Conservation (phyloP, 805 yeast species). For the Kluyveromyces lactis region DNA sequence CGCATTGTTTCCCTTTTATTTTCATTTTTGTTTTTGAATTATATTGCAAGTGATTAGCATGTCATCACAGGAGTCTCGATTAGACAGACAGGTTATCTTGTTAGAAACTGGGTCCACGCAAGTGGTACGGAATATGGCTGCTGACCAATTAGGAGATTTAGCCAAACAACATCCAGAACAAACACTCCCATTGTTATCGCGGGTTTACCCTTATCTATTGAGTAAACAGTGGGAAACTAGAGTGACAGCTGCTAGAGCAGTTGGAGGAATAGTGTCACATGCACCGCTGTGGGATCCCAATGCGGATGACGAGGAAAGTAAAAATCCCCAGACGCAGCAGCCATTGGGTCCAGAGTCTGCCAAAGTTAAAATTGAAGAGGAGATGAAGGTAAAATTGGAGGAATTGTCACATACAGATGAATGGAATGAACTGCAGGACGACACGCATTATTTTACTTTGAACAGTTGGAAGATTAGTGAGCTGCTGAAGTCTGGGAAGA, state of each 20-base stretch:
- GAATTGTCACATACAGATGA: slow-evolving; percentile 18
- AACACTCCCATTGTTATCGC: slow-evolving; percentile 65
- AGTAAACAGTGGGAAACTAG: slow-evolving; percentile 93
- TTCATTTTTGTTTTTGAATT: not conserved
- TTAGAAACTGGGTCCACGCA: slow-evolving; percentile 94
- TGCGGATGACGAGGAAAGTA: slow-evolving; percentile 22
- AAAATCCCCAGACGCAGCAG: too few species aligned
- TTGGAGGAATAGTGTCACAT: slow-evolving; percentile 84
- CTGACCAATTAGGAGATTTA: slow-evolving; percentile 90
- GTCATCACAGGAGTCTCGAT: slow-evolving; percentile 34
- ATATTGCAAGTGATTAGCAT: slow-evolving; percentile 7
- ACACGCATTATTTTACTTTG: slow-evolving; percentile 15
- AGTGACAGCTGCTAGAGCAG: slow-evolving; percentile 86
- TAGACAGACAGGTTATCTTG: slow-evolving; percentile 37
- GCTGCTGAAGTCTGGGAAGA: slow-evolving; percentile 22
- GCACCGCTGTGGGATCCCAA: slow-evolving; percentile 84
- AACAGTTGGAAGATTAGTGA: slow-evolving; percentile 23
- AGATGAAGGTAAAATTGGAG: slow-evolving; percentile 25
- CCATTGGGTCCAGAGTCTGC: slow-evolving; percentile 15
- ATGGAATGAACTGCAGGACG: slow-evolving; percentile 18
- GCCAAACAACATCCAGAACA: slow-evolving; percentile 96
- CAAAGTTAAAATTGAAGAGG: slow-evolving; percentile 28
- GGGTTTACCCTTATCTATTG: slow-evolving; percentile 84
- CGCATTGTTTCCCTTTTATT: too few species aligned
- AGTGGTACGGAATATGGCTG: slow-evolving; percentile 90